Evolutionary conservation across 1,139 yeast species (phyloP).

Genomic region (Debaryomyces udenii): DNA sequence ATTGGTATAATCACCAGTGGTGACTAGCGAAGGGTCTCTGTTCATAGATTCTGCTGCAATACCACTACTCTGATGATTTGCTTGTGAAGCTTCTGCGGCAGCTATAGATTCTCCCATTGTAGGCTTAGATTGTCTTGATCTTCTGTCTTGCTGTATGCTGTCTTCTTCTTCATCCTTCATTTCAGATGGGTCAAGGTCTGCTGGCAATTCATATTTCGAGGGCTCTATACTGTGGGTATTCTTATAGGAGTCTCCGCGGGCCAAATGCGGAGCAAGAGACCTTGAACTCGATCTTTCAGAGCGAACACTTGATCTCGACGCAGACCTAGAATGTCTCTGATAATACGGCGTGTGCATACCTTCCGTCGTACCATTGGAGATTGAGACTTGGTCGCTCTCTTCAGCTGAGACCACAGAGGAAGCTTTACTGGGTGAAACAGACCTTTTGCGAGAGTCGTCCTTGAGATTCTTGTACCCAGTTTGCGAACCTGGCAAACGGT

Average conservation of each 20-base stretch:
- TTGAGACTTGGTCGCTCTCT: not conserved
- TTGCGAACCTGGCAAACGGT: slow-evolving; percentile 33
- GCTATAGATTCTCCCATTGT: slow-evolving; percentile 55
- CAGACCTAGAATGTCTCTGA: slow-evolving; percentile 36
- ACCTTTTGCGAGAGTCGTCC: slow-evolving; percentile 3
- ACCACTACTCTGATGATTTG: slow-evolving; percentile 1
- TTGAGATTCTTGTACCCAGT: slow-evolving; percentile 7
- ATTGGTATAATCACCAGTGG: slow-evolving; percentile 54
- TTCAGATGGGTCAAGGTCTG: slow-evolving; percentile 29
- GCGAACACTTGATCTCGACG: slow-evolving; percentile 26
- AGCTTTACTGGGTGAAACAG: slow-evolving; percentile 5
- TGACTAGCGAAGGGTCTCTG: slow-evolving; percentile 47
- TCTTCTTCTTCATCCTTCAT: slow-evolving; percentile 22
- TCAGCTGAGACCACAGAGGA: not conserved
- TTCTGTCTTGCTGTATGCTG: slow-evolving; percentile 32
- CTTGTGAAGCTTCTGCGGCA: slow-evolving; percentile 39
- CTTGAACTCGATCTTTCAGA: slow-evolving; percentile 30
- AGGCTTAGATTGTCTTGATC: slow-evolving; percentile 49
- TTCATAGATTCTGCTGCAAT: slow-evolving; percentile 17
- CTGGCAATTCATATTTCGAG: slow-evolving; percentile 48
- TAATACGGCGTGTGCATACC: slow-evolving; percentile 50
- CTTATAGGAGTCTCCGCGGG: slow-evolving; percentile 68
- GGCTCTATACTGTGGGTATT: slow-evolving; percentile 47
- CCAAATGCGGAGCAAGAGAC: slow-evolving; percentile 54
- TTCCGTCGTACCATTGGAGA: slow-evolving; percentile 10